Conservation (phyloP, 768 basidiomycete genomes). For the Amanita rimosa region DNA sequence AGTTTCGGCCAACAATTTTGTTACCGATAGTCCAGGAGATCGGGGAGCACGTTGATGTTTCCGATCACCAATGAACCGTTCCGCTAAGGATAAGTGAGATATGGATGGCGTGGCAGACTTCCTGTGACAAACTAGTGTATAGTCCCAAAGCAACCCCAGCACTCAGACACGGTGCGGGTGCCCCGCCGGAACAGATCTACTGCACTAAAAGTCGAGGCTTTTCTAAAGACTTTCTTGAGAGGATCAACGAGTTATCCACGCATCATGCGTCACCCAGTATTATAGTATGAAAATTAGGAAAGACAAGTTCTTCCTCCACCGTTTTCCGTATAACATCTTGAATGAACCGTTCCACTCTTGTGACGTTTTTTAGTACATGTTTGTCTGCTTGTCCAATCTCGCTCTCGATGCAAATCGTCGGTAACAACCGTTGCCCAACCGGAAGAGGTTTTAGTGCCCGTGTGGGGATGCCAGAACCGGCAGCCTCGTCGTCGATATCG, state of each 20-base stretch:
- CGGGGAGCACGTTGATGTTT: neutral
- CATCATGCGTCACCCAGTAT: constrained; percentile 32
- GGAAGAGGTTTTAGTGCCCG: constrained; percentile 58
- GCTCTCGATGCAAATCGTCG: constrained; percentile 85
- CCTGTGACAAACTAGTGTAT: neutral
- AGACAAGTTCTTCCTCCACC: constrained; percentile 90
- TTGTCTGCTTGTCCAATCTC: constrained; percentile 96
- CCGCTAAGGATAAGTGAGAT: neutral
- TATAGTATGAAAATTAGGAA: constrained; percentile 89
- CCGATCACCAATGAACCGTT: neutral
- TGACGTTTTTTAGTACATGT: constrained; percentile 92
- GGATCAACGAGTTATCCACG: no score
- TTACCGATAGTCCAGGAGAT: neutral
- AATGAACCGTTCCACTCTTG: constrained; percentile 89
- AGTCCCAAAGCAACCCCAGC: neutral
- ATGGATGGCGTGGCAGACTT: neutral
- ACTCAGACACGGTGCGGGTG: neutral
- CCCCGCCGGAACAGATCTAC: neutral
- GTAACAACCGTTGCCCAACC: constrained; percentile 74
- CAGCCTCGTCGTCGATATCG: constrained; percentile 50
- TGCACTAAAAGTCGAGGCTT: neutral
- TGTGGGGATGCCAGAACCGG: constrained; percentile 21
- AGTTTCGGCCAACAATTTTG: neutral
- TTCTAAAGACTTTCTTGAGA: no score
- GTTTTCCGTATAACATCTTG: constrained; percentile 94